These are phyloP conservation scores for Penicillium cataractarum DNA, from an alignment of 495 filamentous ascomycete species.

Conservation along the genomic window DNA sequence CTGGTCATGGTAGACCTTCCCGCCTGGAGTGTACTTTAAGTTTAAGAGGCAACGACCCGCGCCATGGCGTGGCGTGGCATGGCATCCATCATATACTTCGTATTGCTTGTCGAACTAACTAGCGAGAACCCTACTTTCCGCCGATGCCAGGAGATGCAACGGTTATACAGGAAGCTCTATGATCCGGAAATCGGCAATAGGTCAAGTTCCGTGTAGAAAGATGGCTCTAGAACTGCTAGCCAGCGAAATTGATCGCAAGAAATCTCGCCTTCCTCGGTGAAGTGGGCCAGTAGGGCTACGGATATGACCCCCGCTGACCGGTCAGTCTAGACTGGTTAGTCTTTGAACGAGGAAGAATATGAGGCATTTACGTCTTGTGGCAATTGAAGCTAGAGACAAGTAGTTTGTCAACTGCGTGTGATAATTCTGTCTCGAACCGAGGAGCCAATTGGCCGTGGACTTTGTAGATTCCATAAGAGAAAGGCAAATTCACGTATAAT, in stretches of 20 bases:
- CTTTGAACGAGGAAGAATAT: no score
- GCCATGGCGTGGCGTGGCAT: slow-evolving; percentile 6
- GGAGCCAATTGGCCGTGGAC: background rate
- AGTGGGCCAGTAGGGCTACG: background rate
- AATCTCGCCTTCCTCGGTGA: background rate
- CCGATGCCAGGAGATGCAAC: slow-evolving; percentile 7
- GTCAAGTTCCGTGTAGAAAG: background rate
- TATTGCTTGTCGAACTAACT: background rate
- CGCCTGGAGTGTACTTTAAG: no score
- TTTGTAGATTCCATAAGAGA: background rate
- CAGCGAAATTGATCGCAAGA: background rate
- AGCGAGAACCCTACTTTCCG: background rate
- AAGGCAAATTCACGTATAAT: background rate
- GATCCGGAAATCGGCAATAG: slow-evolving; percentile 11
- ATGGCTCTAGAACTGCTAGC: background rate
- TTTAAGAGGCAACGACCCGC: background rate
- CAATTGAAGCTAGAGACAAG: background rate
- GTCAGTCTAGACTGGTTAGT: background rate
- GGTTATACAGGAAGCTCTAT: background rate
- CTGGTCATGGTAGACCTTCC: background rate
- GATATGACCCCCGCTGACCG: background rate
- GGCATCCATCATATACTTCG: background rate
- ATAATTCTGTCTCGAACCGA: background rate
- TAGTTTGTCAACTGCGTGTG: background rate
- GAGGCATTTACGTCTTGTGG: background rate